Conservation (phyloP, 1,284 basidiomycete species). For the Moniliophthora roreri region DNA sequence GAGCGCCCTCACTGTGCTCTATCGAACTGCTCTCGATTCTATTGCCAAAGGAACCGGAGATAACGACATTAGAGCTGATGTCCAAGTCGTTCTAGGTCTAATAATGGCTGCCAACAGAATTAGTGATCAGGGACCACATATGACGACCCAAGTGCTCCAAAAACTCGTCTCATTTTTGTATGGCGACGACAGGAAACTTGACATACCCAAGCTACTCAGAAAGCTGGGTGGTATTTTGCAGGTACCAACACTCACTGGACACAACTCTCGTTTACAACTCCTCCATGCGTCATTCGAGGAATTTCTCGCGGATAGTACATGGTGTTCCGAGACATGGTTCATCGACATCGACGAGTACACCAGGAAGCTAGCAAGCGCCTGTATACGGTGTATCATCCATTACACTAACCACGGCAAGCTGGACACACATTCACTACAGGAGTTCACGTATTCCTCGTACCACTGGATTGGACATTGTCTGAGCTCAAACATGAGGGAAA, state of each 20-base stretch:
- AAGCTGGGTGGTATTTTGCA: constrained; percentile 1
- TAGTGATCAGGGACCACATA: not conserved
- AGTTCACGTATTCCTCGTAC: not conserved
- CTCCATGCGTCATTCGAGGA: constrained; percentile 10
- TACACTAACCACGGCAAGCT: not conserved
- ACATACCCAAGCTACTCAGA: not conserved
- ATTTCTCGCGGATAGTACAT: constrained; percentile 1
- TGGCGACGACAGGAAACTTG: not conserved
- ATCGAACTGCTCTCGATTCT: constrained; percentile 3
- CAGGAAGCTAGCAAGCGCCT: not conserved
- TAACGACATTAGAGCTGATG: not conserved
- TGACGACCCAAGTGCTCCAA: not conserved
- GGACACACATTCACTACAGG: not conserved
- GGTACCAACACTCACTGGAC: too few relatives aligned
- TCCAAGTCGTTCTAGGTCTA: constrained; percentile 1
- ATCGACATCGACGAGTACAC: not conserved
- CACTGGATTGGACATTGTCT: not conserved
- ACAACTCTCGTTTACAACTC: not conserved
- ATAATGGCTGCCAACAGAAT: not conserved
- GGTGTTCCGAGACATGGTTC: constrained; percentile 4
- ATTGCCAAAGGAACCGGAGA: constrained; percentile 1
- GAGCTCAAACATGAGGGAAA: not conserved
- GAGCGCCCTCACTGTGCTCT: constrained; percentile 5
- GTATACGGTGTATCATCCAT: not conserved
- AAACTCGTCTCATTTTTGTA: not conserved